A percentile compares a stretch with the other conserved stretches of the same genome.
Conservation (phyloP, 164 flowering plant genomes). For the Berberis thunbergii region DNA sequence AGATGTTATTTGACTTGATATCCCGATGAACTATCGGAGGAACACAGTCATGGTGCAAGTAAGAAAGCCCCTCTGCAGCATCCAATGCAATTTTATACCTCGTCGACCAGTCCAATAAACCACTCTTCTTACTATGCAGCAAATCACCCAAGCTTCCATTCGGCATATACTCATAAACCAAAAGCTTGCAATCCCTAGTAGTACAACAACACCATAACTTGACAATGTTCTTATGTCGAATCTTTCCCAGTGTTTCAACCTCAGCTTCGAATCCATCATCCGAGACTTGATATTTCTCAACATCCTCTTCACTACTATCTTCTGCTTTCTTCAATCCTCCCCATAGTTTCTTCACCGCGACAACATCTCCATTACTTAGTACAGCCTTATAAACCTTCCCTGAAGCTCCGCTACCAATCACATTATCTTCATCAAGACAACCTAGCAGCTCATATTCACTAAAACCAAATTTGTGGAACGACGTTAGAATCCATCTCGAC, state of each 20-base stretch:
- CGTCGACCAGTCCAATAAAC: conserved; percentile 50
- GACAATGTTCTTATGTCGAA: conserved; percentile 70
- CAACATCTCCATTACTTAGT: conserved; percentile 46
- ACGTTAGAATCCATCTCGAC: conserved; percentile 47
- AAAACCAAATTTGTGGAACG: conserved; percentile 62
- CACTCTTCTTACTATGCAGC: conserved; percentile 44
- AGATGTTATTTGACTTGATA: conserved; percentile 60
- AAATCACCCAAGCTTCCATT: conserved; percentile 72
- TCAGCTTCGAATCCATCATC: conserved; percentile 48
- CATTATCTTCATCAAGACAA: conserved; percentile 49
- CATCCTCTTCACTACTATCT: neutral
- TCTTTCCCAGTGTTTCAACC: conserved; percentile 61
- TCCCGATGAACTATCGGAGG: conserved; percentile 72
- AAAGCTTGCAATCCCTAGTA: conserved; percentile 41
- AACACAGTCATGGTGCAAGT: conserved; percentile 74
- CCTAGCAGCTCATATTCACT: conserved; percentile 45
- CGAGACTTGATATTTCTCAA: neutral
- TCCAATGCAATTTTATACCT: conserved; percentile 56
- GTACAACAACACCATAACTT: conserved; percentile 58
- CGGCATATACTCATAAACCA: conserved; percentile 71
- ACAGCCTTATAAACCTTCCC: conserved; percentile 68
- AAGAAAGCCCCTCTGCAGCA: conserved; percentile 66
- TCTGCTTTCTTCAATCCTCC: conserved; percentile 23
- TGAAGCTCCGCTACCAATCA: conserved; percentile 62
- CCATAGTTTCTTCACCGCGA: conserved; percentile 69